Conservation (phyloP, 352 stramenopile genomes). For the Pythium rhizo-oryzae region DNA sequence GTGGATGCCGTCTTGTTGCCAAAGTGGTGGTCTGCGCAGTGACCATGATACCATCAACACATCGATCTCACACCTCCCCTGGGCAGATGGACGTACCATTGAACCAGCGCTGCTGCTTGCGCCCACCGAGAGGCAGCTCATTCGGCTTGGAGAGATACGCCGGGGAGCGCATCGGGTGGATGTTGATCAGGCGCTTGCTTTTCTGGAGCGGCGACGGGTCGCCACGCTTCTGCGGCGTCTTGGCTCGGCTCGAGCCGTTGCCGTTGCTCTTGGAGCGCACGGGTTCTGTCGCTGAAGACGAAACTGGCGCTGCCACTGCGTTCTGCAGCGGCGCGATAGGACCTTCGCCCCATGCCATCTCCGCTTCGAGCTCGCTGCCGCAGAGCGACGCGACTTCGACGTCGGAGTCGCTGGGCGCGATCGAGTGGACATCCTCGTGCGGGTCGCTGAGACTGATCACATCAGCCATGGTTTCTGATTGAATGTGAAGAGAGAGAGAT, state of each 20-base stretch:
- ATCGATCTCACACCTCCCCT: not conserved
- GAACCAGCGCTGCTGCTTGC: constrained; percentile 86
- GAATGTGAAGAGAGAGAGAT: not conserved
- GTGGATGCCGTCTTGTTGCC: constrained; percentile 74
- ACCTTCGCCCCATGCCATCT: constrained; percentile 80
- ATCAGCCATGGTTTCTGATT: constrained; percentile 22
- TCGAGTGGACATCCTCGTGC: constrained; percentile 26
- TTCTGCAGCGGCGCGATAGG: constrained; percentile 69
- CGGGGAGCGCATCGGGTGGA: constrained; percentile 71
- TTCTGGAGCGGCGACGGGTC: constrained; percentile 58
- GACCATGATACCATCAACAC: not conserved
- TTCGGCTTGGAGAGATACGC: constrained; percentile 70
- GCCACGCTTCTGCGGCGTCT: constrained; percentile 64
- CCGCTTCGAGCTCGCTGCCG: constrained; percentile 71
- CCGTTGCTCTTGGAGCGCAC: constrained; percentile 59
- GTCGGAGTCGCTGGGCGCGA: constrained; percentile 59
- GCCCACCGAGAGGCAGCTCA: constrained; percentile 63
- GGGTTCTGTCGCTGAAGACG: constrained; percentile 8
- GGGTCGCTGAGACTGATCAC: constrained; percentile 20
- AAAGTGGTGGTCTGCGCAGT: constrained; percentile 73
- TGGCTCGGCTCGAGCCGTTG: constrained; percentile 62
- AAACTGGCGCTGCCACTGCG: constrained; percentile 10
- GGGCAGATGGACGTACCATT: constrained; percentile 48
- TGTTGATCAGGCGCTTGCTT: constrained; percentile 81
- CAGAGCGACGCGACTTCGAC: constrained; percentile 64